These are phyloP conservation scores for Hypoxylon sp. DNA, from an alignment of 2,329 filamentous ascomycete species.

Conservation along the genomic window DNA sequence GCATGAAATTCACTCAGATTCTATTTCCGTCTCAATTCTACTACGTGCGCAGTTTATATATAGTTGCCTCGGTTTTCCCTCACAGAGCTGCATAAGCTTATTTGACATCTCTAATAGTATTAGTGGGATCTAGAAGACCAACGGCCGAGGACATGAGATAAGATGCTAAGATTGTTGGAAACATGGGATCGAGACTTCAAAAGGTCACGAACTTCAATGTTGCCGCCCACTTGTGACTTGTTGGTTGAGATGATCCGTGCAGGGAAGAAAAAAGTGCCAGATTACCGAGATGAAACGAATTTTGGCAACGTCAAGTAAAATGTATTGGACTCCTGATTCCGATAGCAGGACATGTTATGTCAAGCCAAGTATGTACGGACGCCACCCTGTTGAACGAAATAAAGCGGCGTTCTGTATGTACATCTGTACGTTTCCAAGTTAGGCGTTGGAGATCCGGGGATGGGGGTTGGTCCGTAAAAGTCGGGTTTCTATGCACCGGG, in stretches of 20 bases:
- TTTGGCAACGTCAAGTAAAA: slow-evolving; percentile 1
- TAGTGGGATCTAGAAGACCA: background rate
- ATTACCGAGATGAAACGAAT: slow-evolving; percentile 33
- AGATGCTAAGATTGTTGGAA: background rate
- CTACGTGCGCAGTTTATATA: slow-evolving; percentile 13
- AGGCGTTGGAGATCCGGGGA: slow-evolving; percentile 41
- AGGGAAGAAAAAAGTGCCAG: slow-evolving; percentile 17
- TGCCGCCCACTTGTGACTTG: background rate
- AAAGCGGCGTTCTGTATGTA: background rate
- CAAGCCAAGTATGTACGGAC: background rate
- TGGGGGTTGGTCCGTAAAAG: slow-evolving; percentile 35
- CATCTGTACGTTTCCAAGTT: slow-evolving; percentile 9
- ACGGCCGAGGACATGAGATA: background rate
- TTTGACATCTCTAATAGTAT: background rate
- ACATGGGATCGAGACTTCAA: background rate
- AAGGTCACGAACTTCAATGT: background rate
- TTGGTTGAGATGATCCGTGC: slow-evolving; percentile 27
- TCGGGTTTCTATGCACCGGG: slow-evolving; percentile 37
- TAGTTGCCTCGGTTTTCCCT: background rate
- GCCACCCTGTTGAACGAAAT: background rate
- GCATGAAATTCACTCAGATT: slow-evolving; percentile 26
- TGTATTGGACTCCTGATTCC: slow-evolving; percentile 5
- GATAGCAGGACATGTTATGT: background rate
- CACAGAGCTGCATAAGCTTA: background rate
- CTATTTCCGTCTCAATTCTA: slow-evolving; percentile 5